Evolutionary conservation across 768 basidiomycete species (phyloP).

Genomic region (Cytidiella melzeri): DNA sequence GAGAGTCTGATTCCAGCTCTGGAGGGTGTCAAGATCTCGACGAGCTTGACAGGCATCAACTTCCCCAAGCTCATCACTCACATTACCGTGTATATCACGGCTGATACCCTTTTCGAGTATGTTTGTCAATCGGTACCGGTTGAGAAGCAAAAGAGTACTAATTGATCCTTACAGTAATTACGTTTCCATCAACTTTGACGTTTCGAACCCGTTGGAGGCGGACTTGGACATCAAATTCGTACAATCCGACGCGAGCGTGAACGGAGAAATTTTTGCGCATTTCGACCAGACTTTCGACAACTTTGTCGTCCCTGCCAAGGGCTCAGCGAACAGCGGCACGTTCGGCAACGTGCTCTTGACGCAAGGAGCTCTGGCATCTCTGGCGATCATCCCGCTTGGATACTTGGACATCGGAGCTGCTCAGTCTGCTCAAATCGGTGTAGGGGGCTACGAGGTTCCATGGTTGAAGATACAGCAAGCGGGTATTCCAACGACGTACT

Average conservation of each 20-base stretch:
- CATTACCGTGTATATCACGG: slow-evolving; percentile 46
- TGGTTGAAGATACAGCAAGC: neutral
- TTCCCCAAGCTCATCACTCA: slow-evolving; percentile 52
- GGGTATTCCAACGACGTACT: neutral
- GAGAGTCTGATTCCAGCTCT: slow-evolving; percentile 51
- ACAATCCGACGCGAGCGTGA: slow-evolving; percentile 48
- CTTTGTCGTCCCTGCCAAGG: slow-evolving; percentile 51
- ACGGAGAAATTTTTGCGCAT: slow-evolving; percentile 49
- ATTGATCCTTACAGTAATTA: slow-evolving; percentile 30
- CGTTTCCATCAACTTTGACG: slow-evolving; percentile 52
- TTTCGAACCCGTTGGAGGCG: slow-evolving; percentile 51
- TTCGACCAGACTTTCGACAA: slow-evolving; percentile 49
- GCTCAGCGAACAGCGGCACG: slow-evolving; percentile 55
- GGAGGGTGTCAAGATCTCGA: slow-evolving; percentile 42
- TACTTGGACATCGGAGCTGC: slow-evolving; percentile 48
- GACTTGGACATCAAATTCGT: slow-evolving; percentile 52
- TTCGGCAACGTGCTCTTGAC: slow-evolving; percentile 53
- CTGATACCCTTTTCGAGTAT: slow-evolving; percentile 34
- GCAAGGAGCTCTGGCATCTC: slow-evolving; percentile 49
- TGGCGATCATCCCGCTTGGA: slow-evolving; percentile 50
- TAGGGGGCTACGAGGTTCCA: neutral
- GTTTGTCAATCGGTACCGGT: neutral
- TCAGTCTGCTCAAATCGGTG: slow-evolving; percentile 31
- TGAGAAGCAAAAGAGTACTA: neutral
- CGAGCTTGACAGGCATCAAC: slow-evolving; percentile 47